Conservation (phyloP, 257 asterid genomes). For the Primulina huaijiensis region DNA sequence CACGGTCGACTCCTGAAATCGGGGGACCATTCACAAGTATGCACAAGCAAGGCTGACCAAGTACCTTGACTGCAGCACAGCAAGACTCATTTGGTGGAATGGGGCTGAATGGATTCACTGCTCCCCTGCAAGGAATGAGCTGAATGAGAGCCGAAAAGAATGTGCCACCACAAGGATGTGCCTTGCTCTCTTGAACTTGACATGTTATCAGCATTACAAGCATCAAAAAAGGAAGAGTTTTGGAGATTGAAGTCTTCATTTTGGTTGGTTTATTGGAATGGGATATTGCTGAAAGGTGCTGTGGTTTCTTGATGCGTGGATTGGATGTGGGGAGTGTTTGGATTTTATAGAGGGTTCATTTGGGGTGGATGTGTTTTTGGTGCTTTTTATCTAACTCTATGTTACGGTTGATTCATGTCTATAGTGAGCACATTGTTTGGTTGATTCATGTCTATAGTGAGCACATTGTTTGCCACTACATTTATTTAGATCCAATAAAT, state of each 20-base stretch:
- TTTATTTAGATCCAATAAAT: neutral
- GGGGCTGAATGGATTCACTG: slow-evolving; percentile 72
- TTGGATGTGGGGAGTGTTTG: neutral
- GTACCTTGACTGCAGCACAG: slow-evolving; percentile 75
- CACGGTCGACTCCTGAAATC: slow-evolving; percentile 77
- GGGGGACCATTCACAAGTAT: slow-evolving; percentile 93
- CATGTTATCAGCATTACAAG: slow-evolving; percentile 29
- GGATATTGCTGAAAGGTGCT: neutral
- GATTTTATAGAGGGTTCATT: slow-evolving; percentile 29
- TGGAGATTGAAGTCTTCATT: slow-evolving; percentile 36
- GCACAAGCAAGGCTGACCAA: slow-evolving; percentile 92
- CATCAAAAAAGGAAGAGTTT: slow-evolving; percentile 24
- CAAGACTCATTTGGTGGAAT: slow-evolving; percentile 73
- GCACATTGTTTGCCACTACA: neutral
- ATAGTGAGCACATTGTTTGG: neutral
- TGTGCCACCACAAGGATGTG: slow-evolving; percentile 60
- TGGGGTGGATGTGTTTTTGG: slow-evolving; percentile 22
- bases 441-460: slow-evolving; percentile 28
- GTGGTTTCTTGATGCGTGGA: neutral
- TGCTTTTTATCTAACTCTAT: slow-evolving; percentile 61
- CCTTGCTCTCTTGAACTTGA: slow-evolving; percentile 36
- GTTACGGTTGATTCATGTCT: slow-evolving; percentile 40
- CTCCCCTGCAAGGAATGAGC: slow-evolving; percentile 85
- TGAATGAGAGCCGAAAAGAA: slow-evolving; percentile 77
- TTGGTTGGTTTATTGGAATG: neutral